A percentile compares a stretch with the other conserved stretches of the same genome.
Evolutionary conservation across 495 filamentous ascomycete genomes (phyloP).

Genomic region (Daldinia caldariorum): DNA sequence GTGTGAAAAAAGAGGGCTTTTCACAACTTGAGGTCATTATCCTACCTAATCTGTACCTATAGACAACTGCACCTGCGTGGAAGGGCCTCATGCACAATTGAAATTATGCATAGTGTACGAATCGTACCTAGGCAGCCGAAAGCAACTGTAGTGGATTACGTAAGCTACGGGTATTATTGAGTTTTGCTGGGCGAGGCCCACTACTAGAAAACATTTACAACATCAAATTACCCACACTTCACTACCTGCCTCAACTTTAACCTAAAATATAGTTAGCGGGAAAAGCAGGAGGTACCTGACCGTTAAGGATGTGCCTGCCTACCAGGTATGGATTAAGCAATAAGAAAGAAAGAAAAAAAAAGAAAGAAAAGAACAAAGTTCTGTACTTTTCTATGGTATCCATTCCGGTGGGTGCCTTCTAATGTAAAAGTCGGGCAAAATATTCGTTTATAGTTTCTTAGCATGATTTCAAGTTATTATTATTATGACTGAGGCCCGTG

Average conservation of each 20-base stretch:
- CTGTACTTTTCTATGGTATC: slow-evolving; percentile 1
- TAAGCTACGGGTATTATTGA: no score
- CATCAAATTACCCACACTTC: no score
- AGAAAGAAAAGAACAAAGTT: neutral
- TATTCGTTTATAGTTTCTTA: neutral
- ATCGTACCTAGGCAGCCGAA: no score
- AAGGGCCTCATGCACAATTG: neutral
- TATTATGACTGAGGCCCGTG: neutral
- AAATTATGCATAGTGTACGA: neutral
- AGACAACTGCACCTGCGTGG: neutral
- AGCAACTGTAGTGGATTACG: no score
- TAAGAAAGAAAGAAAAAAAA: no score
- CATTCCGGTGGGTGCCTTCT: neutral
- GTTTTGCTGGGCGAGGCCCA: no score
- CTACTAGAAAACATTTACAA: no score
- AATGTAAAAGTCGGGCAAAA: neutral
- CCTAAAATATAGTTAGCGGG: no score
- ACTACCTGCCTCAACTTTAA: no score
- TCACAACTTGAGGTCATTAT: neutral
- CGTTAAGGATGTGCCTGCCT: neutral
- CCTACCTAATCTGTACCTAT: no score
- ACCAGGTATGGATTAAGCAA: neutral
- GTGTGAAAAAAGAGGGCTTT: neutral
- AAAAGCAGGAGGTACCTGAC: neutral
- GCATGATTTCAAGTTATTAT: neutral